Evolutionary conservation across 306 rosid species (phyloP), one percentile per base, ranked within the genome.

Genomic region (Sphenostylis stenocarpa): DNA sequence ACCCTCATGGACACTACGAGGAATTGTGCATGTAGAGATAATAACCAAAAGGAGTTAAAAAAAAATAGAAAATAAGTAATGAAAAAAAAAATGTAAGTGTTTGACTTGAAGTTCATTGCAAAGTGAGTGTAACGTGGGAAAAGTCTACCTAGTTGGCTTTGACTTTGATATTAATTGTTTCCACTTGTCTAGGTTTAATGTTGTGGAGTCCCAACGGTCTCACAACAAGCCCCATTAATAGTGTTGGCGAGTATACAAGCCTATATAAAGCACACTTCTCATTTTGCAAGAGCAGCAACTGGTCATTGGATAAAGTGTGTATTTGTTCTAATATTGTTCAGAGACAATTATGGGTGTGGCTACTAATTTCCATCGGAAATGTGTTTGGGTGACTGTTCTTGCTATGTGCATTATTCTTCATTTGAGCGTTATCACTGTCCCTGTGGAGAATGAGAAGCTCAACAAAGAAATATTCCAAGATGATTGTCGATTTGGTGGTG

Each of bases 401-500:
- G 47, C 81, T 17, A 73, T 91, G 0, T 90, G 84, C 85, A 77
- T 88, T 82, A 86, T 80, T 64, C 86, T 90, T 57, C 89, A 86
- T 24, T 52, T 52, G 28, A 87, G 89, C 19, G 77, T 84, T 28
- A 9, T 67, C 4, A 44, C 77, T 60, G 73, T 86, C 24, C 70
- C 84, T 34, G 70, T 81, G 20, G 94, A 88, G n/a, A 97, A 91
- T 84, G 55, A 78, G 6, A 84, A 83, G 84, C 84, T 91, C 61
- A 71, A 87, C 53, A 34, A 85, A 67, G 70, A 56, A 1, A 44
- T 90, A 51, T 91, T 79, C 0, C 83, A 84, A 41, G 87, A 84
- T 45, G 86, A 72, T 23, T 88, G 98, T 58, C 77, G 83, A 61
- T 88, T 73, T 77, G 65, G 89, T 28, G 53, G 85, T 78, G 89